Percentiles rank a stretch among this genome's conserved stretches.
Evolutionary conservation across 352 stramenopile species (phyloP).

Genomic region (Phytophthora cajani): DNA sequence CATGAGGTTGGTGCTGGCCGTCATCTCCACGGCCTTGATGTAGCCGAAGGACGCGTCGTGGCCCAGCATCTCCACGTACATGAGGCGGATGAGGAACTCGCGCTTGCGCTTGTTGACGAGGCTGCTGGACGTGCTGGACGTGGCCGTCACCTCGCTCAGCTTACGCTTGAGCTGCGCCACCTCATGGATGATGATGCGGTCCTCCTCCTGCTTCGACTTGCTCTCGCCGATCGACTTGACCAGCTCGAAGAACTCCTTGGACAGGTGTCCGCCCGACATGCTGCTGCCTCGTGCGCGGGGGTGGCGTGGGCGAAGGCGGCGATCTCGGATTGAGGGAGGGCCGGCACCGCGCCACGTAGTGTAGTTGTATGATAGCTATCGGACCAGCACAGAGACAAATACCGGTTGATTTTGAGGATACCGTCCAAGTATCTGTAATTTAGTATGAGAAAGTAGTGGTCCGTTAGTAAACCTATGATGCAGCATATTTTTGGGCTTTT

Average conservation of each 20-base stretch:
- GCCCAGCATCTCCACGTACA: conserved; percentile 99
- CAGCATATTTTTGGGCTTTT: conserved; percentile 14
- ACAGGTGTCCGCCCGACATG: conserved; percentile 91
- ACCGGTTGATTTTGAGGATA: neutral
- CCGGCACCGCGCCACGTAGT: neutral
- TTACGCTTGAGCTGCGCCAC: conserved; percentile 96
- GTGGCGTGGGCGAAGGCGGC: conserved; percentile 11
- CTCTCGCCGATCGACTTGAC: conserved; percentile 99
- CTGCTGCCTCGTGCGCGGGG: conserved; percentile 3
- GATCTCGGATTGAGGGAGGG: conserved; percentile 28
- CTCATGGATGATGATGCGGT: conserved; percentile 98
- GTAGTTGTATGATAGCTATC: conserved; percentile 25
- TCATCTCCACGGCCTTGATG: conserved; percentile 98
- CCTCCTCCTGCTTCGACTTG: conserved; percentile 99
- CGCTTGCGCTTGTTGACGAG: conserved; percentile 96
- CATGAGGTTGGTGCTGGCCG: conserved; percentile 96
- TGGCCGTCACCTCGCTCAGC: conserved; percentile 87
- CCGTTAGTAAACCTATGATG: conserved; percentile 5
- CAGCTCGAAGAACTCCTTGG: conserved; percentile 99
- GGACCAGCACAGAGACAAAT: conserved; percentile 27
- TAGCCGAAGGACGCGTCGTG: conserved; percentile 99
- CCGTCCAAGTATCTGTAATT: neutral
- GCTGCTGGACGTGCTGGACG: conserved; percentile 73
- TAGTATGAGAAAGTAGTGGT: neutral
- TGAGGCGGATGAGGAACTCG: conserved; percentile 98